phyloP scores from a whole-genome alignment of 768 basidiomycete genomes.

The Psilocybe azurescens region DNA sequence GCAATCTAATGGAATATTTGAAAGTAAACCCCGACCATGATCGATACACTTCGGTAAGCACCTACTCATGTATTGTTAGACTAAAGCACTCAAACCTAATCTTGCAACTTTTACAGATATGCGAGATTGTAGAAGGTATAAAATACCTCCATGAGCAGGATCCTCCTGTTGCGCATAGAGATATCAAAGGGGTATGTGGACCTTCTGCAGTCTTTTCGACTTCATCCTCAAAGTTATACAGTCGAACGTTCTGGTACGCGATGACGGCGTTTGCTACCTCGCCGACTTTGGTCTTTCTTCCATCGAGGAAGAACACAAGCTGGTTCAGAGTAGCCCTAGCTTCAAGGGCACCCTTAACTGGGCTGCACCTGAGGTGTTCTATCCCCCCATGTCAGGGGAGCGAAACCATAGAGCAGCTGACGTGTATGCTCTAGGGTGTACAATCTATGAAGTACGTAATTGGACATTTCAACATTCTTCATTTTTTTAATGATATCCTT shows the following conservation, averaged over 20 bases:
- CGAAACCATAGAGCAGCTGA: constrained; percentile 20
- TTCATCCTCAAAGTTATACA: not conserved
- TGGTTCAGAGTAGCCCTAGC: constrained; percentile 10
- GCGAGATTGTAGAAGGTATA: constrained; percentile 39
- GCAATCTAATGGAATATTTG: constrained; percentile 26
- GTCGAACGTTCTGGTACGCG: constrained; percentile 26
- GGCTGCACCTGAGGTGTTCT: constrained; percentile 26
- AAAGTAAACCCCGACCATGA: constrained; percentile 31
- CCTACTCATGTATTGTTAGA: too few species aligned
- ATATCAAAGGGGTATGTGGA: constrained; percentile 37
- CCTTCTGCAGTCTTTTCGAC: not conserved
- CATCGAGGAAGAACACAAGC: constrained; percentile 23
- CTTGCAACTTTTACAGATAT: constrained; percentile 19
- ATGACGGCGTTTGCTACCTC: constrained; percentile 23
- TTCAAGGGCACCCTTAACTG: constrained; percentile 22
- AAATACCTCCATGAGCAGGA: constrained; percentile 41
- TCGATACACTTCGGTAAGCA: constrained; percentile 26
- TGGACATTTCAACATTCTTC: not conserved
- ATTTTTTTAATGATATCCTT: not conserved
- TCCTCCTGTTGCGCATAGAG: constrained; percentile 46
- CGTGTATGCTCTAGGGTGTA: constrained; percentile 26
- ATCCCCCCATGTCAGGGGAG: not conserved
- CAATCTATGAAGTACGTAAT: constrained; percentile 23
- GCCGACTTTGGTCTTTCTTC: constrained; percentile 28
- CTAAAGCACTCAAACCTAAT: too few species aligned